Evolutionary conservation across 345 rosid species (phyloP).

Genomic region (Eutrema yunnanense): DNA sequence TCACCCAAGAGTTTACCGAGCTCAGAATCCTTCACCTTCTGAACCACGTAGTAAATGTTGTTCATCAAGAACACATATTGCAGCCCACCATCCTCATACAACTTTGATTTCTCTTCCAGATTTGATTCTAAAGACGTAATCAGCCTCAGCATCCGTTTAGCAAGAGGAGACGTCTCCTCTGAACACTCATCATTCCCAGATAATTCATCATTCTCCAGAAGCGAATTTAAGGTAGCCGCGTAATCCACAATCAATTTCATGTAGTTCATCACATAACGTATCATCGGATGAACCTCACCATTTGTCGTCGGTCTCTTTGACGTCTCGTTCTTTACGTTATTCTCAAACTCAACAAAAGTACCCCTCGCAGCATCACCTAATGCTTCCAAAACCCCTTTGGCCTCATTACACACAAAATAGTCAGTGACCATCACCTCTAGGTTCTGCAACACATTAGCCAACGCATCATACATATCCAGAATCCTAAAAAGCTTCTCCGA

Average conservation of each 20-base stretch:
- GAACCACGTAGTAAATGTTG: conserved; percentile 80
- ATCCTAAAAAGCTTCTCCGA: conserved; percentile 94
- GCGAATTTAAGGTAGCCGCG: conserved; percentile 51
- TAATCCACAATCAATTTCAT: conserved; percentile 86
- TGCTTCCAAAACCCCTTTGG: conserved; percentile 53
- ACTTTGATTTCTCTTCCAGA: conserved; percentile 78
- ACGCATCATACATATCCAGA: conserved; percentile 86
- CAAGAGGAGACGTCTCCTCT: conserved; percentile 49
- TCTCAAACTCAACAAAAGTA: conserved; percentile 88
- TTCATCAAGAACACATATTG: conserved; percentile 80
- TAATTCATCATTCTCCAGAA: conserved; percentile 45
- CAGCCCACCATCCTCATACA: conserved; percentile 76
- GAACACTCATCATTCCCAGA: conserved; percentile 29
- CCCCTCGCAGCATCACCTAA: conserved; percentile 78
- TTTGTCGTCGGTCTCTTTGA: conserved; percentile 71
- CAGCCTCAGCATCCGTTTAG: conserved; percentile 50
- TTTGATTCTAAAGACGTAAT: conserved; percentile 64
- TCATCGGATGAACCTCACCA: conserved; percentile 94
- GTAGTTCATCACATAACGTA: conserved; percentile 95
- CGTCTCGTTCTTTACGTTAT: conserved; percentile 62
- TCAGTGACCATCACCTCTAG: conserved; percentile 62
- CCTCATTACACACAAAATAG: conserved; percentile 52
- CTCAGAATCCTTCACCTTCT: conserved; percentile 89
- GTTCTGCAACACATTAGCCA: conserved; percentile 50
- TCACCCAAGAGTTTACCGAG: conserved; percentile 79